A percentile compares a stretch with the other conserved stretches of the same genome.
These are phyloP conservation scores for Phytophthora fragariae DNA, from an alignment of 352 stramenopile species.

Conservation along the genomic window DNA sequence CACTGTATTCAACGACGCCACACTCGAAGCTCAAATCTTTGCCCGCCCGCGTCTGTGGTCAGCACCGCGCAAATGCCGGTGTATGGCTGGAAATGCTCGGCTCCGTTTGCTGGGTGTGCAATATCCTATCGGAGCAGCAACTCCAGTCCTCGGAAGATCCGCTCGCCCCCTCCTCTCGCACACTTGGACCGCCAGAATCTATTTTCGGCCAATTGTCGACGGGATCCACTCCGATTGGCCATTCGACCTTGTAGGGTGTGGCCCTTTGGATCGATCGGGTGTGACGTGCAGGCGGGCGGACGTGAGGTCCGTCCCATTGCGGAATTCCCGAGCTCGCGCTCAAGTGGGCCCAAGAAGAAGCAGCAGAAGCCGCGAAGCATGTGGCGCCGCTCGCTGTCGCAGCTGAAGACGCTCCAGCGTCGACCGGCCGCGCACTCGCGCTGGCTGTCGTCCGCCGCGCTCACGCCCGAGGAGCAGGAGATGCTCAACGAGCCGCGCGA, in stretches of 20 bases:
- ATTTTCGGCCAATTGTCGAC: constrained; percentile 23
- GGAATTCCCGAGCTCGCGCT: constrained; percentile 32
- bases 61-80: constrained; percentile 15
- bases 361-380: constrained; percentile 34
- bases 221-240: constrained; percentile 9
- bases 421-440: constrained; percentile 21
- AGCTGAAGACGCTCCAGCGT: constrained; percentile 26
- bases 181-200: constrained; percentile 35
- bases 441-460: constrained; percentile 47
- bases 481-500: constrained; percentile 85
- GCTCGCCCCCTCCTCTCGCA: constrained; percentile 18
- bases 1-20: constrained; percentile 7
- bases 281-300: constrained; percentile 32
- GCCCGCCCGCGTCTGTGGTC: constrained; percentile 10
- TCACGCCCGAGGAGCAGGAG: constrained; percentile 73
- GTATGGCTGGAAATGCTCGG: not conserved
- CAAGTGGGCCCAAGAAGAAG: constrained; percentile 29
- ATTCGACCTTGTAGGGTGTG: constrained; percentile 33
- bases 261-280: not conserved
- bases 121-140: not conserved
- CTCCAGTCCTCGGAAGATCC: not conserved
- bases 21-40: constrained; percentile 17
- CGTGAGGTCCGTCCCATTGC: constrained; percentile 34
- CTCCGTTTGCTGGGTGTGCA: constrained; percentile 4
- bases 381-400: constrained; percentile 50